Evolutionary conservation across 2,329 filamentous ascomycete genomes (phyloP).

Genomic region (Penicillium sp.): DNA sequence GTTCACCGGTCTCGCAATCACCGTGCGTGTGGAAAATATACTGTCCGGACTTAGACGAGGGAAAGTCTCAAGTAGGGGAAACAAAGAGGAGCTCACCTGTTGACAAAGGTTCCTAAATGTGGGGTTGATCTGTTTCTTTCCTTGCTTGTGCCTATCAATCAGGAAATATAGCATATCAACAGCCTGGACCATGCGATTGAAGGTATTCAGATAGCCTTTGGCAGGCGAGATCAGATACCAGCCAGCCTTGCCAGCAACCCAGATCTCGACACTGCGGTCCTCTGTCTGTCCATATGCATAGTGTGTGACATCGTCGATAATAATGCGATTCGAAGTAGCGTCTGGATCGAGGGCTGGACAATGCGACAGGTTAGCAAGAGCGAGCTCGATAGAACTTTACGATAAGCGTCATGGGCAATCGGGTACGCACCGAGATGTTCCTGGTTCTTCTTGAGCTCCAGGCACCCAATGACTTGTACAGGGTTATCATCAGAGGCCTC

Average conservation of each 20-base stretch:
- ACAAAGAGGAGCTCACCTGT: conserved; percentile 31
- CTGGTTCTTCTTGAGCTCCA: conserved; percentile 48
- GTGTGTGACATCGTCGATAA: conserved; percentile 49
- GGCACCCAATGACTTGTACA: conserved; percentile 54
- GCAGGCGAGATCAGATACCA: conserved; percentile 60
- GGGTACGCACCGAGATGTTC: conserved; percentile 39
- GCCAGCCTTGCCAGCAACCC: conserved; percentile 61
- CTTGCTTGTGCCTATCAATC: conserved; percentile 54
- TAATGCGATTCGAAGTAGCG: conserved; percentile 43
- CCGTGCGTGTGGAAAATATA: conserved; percentile 44
- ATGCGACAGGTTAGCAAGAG: conserved; percentile 3
- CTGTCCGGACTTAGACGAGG: conserved; percentile 23
- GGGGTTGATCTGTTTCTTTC: conserved; percentile 35
- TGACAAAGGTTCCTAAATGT: conserved; percentile 41
- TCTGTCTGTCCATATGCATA: conserved; percentile 52
- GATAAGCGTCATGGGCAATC: conserved; percentile 10
- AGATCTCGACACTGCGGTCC: conserved; percentile 57
- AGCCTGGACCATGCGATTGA: conserved; percentile 57
- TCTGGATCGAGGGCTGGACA: conserved; percentile 38
- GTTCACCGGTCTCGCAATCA: conserved; percentile 44
- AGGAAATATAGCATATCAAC: conserved; percentile 61
- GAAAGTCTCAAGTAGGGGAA: background rate
- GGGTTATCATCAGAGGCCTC: conserved; percentile 55
- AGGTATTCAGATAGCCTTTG: conserved; percentile 52
- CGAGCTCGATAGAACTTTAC: conserved; percentile 7